These are phyloP conservation scores for Solanum infundibuliforme DNA, from an alignment of 257 asterid genomes.

Conservation along the genomic window DNA sequence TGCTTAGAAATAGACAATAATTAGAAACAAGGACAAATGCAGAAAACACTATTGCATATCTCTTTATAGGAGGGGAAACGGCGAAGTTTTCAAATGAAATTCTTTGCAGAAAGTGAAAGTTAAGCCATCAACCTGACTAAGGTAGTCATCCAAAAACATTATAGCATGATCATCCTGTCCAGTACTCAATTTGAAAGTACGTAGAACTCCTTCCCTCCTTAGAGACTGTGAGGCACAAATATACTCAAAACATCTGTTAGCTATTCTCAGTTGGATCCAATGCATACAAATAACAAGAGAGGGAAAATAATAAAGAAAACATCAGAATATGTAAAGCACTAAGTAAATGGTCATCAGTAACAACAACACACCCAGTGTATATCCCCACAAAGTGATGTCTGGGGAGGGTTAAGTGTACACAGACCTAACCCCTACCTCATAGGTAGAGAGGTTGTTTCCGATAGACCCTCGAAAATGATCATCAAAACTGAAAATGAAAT, in stretches of 20 bases:
- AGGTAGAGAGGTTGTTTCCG: neutral
- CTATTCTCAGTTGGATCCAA: neutral
- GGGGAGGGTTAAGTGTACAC: neutral
- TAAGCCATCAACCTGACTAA: conserved; percentile 52
- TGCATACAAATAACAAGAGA: neutral
- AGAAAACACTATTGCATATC: neutral
- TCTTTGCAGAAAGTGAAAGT: neutral
- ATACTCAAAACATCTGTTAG: neutral
- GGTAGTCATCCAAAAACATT: conserved; percentile 75
- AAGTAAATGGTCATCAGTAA: neutral
- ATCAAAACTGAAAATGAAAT: neutral
- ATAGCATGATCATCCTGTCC: conserved; percentile 97
- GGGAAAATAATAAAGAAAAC: neutral
- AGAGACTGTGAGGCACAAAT: conserved; percentile 38
- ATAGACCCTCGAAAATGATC: neutral
- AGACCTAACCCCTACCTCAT: neutral
- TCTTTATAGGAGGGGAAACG: neutral
- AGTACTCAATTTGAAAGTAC: conserved; percentile 70
- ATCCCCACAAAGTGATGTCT: neutral
- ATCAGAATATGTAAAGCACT: neutral
- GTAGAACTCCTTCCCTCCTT: conserved; percentile 59
- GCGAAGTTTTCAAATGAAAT: neutral
- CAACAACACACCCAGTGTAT: neutral
- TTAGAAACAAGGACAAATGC: neutral
- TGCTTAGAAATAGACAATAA: neutral